Evolutionary conservation across 2,329 filamentous ascomycete species (phyloP).

Genomic region (Cladosporium sp.): DNA sequence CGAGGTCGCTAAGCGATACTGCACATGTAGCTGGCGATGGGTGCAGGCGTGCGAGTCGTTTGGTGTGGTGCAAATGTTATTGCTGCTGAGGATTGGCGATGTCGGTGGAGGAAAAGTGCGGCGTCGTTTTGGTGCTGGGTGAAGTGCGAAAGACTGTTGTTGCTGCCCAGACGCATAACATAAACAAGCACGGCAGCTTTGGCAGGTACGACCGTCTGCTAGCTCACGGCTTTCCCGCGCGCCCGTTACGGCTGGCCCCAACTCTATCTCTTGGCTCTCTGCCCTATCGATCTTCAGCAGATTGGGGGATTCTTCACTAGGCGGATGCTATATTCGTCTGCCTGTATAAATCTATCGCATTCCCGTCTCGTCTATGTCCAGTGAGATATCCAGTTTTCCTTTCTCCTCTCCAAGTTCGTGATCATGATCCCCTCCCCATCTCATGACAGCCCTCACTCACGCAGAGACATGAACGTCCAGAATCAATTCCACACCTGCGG

Average conservation of each 20-base stretch:
- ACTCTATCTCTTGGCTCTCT: background rate
- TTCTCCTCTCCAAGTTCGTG: background rate
- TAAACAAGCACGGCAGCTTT: slow-evolving; percentile 15
- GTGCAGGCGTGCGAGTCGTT: background rate
- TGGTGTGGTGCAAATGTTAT: background rate
- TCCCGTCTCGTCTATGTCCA: background rate
- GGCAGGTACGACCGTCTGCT: slow-evolving; percentile 3
- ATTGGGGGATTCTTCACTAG: slow-evolving; percentile 2
- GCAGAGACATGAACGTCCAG: background rate
- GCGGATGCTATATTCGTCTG: background rate
- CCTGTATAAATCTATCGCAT: background rate
- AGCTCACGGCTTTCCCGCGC: background rate
- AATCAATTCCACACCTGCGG: background rate
- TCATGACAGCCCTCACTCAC: background rate
- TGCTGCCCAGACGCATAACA: background rate
- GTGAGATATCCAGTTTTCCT: background rate
- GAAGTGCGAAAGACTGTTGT: slow-evolving; percentile 8
- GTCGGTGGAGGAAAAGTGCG: slow-evolving; percentile 3
- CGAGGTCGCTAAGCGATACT: slow-evolving; percentile 5
- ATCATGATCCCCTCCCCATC: background rate
- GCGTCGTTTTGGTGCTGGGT: slow-evolving; percentile 7
- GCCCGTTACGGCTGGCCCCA: background rate
- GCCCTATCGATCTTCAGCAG: slow-evolving; percentile 6
- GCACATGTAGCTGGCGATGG: slow-evolving; percentile 8
- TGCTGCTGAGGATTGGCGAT: slow-evolving; percentile 13